Evolutionary conservation across 352 stramenopile genomes (phyloP), one percentile per base, ranked within the genome.

Genomic region (Globisporangium okanoganense): DNA sequence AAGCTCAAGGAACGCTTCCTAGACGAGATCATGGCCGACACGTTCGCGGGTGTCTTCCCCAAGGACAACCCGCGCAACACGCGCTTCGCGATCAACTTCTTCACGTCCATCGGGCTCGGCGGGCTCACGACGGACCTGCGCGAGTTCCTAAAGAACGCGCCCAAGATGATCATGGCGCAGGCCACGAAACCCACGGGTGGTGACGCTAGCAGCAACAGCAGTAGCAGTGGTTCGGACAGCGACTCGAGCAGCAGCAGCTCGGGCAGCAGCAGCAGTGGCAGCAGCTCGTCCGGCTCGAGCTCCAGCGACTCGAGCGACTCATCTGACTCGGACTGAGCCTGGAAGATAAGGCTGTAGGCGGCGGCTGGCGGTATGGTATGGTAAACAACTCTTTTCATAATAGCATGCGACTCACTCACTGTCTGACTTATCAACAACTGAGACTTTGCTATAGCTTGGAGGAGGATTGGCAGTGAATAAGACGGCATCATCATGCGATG

Each of bases 21-120:
- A 31, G 93, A 98, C 61, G 73, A 83, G 25, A 90, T 90, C 67
- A 97, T 98, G 92, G 64, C 79, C 62, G 62, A 90, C 14, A 96
- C 88, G 62, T 99, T 98, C 58, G 82, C 74, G 12, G 97, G 96
- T 5, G 82, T 99, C 51, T 99, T 99, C 64, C 97, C 98, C 0
- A 97, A 88, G 56, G 96, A 98, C 62, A 98, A 98, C 60, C 90
- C 97, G 18, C 90, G 96, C 45, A 98, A 99, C 73, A 99, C 96
- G 56, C 92, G 97, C 20, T 99, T 99, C 65, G 96, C 97, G 4
- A 99, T 99, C 82, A 99, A 99, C 65, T 99, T 99, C 72, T 99
- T 99, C 80, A 99, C 98, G 38, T 97, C 87, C 8, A 99, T 99
- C 59, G 97, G 97, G 66, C 81, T 99, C 18, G 98, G 97, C 29